Conservation (phyloP, 768 basidiomycete species). For the Calocybe indica region DNA sequence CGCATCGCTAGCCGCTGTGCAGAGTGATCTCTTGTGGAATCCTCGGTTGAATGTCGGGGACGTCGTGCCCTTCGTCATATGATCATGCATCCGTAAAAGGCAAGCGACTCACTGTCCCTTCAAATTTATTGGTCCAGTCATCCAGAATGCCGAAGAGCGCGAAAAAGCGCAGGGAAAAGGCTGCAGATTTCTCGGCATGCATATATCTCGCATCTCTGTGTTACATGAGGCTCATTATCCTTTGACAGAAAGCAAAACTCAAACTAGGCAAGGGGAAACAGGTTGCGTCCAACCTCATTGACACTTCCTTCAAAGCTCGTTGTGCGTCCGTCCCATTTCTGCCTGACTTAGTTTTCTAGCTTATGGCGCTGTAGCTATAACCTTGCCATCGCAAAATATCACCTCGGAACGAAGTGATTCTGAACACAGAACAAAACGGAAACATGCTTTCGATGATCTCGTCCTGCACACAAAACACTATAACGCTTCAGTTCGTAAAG, state of each 20-base stretch:
- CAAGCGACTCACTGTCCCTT: background rate
- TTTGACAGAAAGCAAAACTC: conserved; percentile 81
- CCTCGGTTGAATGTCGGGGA: background rate
- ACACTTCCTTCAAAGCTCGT: conserved; percentile 93
- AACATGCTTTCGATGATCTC: conserved; percentile 72
- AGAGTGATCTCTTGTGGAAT: too few species aligned
- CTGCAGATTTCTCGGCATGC: conserved; percentile 77
- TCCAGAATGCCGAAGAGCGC: conserved; percentile 73
- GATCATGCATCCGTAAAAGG: background rate
- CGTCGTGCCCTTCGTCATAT: background rate
- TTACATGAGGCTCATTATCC: background rate
- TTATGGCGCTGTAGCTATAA: conserved; percentile 58
- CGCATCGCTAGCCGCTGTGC: too few species aligned
- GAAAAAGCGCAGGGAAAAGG: conserved; percentile 84
- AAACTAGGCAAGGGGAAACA: conserved; percentile 96
- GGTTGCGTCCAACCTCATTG: conserved; percentile 74
- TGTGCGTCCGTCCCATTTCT: conserved; percentile 45
- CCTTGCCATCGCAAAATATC: conserved; percentile 82
- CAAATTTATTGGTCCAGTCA: background rate
- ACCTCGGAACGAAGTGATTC: conserved; percentile 42
- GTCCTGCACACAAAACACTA: conserved; percentile 80
- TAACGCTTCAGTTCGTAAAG: conserved; percentile 69
- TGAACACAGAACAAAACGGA: conserved; percentile 68
- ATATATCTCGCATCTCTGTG: background rate
- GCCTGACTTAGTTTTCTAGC: conserved; percentile 8